A percentile compares a stretch with the other conserved stretches of the same genome.
These are phyloP conservation scores for Xylariaceae sp. DNA, from an alignment of 2,329 filamentous ascomycete species.

Conservation along the genomic window DNA sequence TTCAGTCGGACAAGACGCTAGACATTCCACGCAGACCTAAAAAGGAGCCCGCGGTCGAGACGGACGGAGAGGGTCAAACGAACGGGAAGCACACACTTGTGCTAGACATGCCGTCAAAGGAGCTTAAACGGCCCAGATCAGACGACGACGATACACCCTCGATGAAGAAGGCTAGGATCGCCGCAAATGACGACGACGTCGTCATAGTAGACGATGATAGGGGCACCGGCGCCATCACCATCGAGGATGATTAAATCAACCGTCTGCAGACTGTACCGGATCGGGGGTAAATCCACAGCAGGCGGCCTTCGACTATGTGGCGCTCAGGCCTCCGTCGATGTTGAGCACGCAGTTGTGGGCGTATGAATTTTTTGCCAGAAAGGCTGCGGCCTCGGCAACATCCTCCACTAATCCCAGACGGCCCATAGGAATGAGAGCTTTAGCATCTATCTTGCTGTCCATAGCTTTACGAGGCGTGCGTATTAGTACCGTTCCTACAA, in stretches of 20 bases:
- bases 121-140: slow-evolving; percentile 42
- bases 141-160: slow-evolving; percentile 39
- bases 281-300: neutral
- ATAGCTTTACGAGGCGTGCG: slow-evolving; percentile 33
- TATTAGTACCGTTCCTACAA: slow-evolving; percentile 32
- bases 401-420: slow-evolving; percentile 65
- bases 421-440: slow-evolving; percentile 53
- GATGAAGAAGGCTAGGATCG: slow-evolving; percentile 46
- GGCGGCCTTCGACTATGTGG: slow-evolving; percentile 39
- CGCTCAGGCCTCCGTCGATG: slow-evolving; percentile 77
- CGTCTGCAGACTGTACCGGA: neutral
- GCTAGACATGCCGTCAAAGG: slow-evolving; percentile 34
- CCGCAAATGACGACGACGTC: slow-evolving; percentile 38
- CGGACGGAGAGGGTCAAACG: slow-evolving; percentile 36
- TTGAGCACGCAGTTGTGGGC: slow-evolving; percentile 84
- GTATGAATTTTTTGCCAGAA: slow-evolving; percentile 71
- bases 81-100: slow-evolving; percentile 39
- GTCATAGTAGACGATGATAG: slow-evolving; percentile 44
- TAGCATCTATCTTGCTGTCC: slow-evolving; percentile 30
- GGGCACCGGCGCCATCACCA: slow-evolving; percentile 58
- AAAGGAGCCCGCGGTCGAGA: slow-evolving; percentile 35
- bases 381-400: slow-evolving; percentile 75
- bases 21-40: slow-evolving; percentile 51
- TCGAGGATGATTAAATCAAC: slow-evolving; percentile 47
- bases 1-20: slow-evolving; percentile 38